phyloP scores from a whole-genome alignment of 768 basidiomycete genomes.

The Collybia sordida region DNA sequence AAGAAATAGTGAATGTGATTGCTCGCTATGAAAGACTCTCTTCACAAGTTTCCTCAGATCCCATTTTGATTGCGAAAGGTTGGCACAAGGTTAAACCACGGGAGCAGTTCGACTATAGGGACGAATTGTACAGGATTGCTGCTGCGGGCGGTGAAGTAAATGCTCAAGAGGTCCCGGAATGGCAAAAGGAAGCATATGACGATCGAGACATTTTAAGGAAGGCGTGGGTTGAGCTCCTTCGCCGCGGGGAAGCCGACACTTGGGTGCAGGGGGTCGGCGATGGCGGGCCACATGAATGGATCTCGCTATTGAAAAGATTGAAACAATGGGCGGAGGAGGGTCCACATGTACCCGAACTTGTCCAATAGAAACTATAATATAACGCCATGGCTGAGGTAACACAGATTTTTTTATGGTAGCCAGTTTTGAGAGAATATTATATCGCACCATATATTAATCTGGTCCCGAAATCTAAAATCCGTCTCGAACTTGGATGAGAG shows the following conservation, averaged over 20 bases:
- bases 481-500: too few species aligned
- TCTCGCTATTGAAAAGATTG: slow-evolving; percentile 39
- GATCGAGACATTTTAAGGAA: slow-evolving; percentile 45
- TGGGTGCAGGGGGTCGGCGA: slow-evolving; percentile 66
- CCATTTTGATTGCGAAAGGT: slow-evolving; percentile 42
- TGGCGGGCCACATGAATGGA: slow-evolving; percentile 61
- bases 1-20: slow-evolving; percentile 47
- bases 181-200: slow-evolving; percentile 59
- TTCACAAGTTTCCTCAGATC: slow-evolving; percentile 26
- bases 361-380: too few species aligned
- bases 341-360: too few species aligned
- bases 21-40: slow-evolving; percentile 46
- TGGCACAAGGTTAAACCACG: slow-evolving; percentile 55
- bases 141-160: slow-evolving; percentile 17
- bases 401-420: too few species aligned
- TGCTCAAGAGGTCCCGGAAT: slow-evolving; percentile 36
- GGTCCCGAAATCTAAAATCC: too few species aligned
- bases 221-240: slow-evolving; percentile 61
- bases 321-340: slow-evolving; percentile 27
- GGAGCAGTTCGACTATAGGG: slow-evolving; percentile 71
- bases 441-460: too few species aligned
- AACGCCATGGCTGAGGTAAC: too few species aligned
- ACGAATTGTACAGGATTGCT: slow-evolving; percentile 50
- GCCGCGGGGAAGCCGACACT: slow-evolving; percentile 52
- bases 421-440: too few species aligned